phyloP scores from a whole-genome alignment of 169 alveolate genomes.

The Plasmodium billcollinsi region DNA sequence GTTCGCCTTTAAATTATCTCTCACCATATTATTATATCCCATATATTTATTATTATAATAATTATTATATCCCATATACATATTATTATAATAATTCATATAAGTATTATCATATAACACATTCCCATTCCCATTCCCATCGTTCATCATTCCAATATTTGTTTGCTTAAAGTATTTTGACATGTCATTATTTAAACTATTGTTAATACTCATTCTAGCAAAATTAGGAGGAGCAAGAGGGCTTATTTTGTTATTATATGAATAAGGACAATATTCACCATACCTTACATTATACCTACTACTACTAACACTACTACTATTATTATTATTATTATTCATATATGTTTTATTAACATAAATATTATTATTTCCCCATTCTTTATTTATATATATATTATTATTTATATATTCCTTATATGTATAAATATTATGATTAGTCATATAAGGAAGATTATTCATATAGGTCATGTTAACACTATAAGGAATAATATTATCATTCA shows the following conservation, averaged over 20 bases:
- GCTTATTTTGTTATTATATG: too few species aligned
- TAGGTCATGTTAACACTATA: not conserved
- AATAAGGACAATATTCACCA: too few species aligned
- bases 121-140: too few species aligned
- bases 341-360: not conserved
- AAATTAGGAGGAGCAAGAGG: too few species aligned
- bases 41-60: not conserved
- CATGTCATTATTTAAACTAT: too few species aligned
- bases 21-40: too few species aligned
- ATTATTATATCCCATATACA: not conserved
- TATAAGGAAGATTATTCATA: not conserved
- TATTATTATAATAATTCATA: too few species aligned
- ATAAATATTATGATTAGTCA: conserved; percentile 3
- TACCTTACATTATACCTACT: not conserved
- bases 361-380: not conserved
- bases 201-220: too few species aligned
- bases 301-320: not conserved
- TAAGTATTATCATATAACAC: too few species aligned
- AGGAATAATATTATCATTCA: not conserved
- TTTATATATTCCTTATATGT: not conserved
- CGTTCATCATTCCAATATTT: too few species aligned
- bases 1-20: not conserved
- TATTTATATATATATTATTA: not conserved
- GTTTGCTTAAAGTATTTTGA: too few species aligned
- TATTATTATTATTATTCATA: conserved; percentile 1